These are phyloP conservation scores for Aureobasidium sp. DNA, from an alignment of 2,329 filamentous ascomycete genomes.

Conservation along the genomic window DNA sequence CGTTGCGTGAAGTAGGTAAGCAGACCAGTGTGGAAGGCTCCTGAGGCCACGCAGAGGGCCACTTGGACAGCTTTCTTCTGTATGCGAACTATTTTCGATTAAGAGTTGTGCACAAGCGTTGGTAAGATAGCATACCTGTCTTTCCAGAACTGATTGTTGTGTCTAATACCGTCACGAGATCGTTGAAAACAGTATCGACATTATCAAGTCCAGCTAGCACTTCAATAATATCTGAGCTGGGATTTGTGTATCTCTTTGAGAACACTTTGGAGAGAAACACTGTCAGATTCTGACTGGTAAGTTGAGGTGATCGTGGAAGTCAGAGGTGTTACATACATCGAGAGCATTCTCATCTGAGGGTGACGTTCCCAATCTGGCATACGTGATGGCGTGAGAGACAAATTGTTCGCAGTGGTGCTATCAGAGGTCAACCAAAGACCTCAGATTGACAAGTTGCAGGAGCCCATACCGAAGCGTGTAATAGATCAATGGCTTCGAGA, in stretches of 20 bases:
- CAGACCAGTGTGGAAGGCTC: constrained; percentile 92
- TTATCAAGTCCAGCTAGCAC: constrained; percentile 83
- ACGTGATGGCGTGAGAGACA: constrained; percentile 64
- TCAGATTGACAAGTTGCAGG: neutral
- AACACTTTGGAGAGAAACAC: constrained; percentile 78
- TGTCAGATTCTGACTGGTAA: constrained; percentile 67
- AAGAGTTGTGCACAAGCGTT: neutral
- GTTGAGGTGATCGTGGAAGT: constrained; percentile 23
- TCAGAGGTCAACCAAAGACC: neutral
- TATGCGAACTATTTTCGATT: constrained; percentile 53
- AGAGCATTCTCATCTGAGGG: constrained; percentile 71
- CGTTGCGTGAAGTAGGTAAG: constrained; percentile 92
- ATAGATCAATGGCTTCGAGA: constrained; percentile 66
- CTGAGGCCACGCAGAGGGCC: constrained; percentile 75
- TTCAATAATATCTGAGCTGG: constrained; percentile 88
- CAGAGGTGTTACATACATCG: constrained; percentile 55
- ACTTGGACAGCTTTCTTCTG: constrained; percentile 75
- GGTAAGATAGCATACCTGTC: constrained; percentile 48
- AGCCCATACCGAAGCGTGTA: constrained; percentile 60
- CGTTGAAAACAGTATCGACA: constrained; percentile 78
- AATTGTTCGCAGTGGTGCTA: constrained; percentile 67
- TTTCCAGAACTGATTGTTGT: constrained; percentile 71
- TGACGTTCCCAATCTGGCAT: constrained; percentile 54
- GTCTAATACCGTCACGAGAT: constrained; percentile 80
- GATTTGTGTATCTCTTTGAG: constrained; percentile 86